Evolutionary conservation across 1,284 basidiomycete species (phyloP).

Genomic region (Sphaerobolus stellatus): DNA sequence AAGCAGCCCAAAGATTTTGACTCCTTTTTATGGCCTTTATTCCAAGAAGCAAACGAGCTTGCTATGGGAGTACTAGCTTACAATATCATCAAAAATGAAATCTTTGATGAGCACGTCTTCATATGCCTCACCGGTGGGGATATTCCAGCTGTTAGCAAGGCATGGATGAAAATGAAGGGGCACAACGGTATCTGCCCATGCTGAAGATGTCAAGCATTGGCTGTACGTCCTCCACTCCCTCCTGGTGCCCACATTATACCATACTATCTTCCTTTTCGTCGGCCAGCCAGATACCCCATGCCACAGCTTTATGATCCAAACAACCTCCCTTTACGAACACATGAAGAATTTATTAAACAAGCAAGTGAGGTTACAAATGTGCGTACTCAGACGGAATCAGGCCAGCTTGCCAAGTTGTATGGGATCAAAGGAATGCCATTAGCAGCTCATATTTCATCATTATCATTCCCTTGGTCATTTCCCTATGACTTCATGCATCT

Average conservation of each 20-base stretch:
- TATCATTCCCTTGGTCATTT: slow-evolving; percentile 19
- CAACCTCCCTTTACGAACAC: slow-evolving; percentile 38
- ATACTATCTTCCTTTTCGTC: too few relatives aligned
- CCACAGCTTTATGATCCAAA: slow-evolving; percentile 14
- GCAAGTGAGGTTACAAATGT: slow-evolving; percentile 33
- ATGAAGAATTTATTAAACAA: slow-evolving; percentile 33
- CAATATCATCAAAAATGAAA: slow-evolving; percentile 15
- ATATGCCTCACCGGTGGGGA: slow-evolving; percentile 30
- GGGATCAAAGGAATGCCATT: slow-evolving; percentile 41
- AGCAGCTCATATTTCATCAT: slow-evolving; percentile 18
- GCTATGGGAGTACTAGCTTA: slow-evolving; percentile 29
- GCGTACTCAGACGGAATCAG: slow-evolving; percentile 18
- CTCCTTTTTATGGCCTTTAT: slow-evolving; percentile 31
- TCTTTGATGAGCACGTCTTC: slow-evolving; percentile 29
- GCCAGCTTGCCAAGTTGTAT: slow-evolving; percentile 31
- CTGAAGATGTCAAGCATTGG: slow-evolving; percentile 31
- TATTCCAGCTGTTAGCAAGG: slow-evolving; percentile 33
- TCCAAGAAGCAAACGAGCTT: slow-evolving; percentile 27
- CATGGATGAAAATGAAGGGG: slow-evolving; percentile 30
- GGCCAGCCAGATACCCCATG: too few relatives aligned
- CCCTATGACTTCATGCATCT: slow-evolving; percentile 37
- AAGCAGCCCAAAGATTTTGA: slow-evolving; percentile 28
- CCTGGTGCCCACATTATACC: not conserved
- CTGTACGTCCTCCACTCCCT: slow-evolving; percentile 25
- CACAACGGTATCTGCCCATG: slow-evolving; percentile 31